phyloP scores from a whole-genome alignment of 2,329 filamentous ascomycete species.

The Aspergillus sp. region DNA sequence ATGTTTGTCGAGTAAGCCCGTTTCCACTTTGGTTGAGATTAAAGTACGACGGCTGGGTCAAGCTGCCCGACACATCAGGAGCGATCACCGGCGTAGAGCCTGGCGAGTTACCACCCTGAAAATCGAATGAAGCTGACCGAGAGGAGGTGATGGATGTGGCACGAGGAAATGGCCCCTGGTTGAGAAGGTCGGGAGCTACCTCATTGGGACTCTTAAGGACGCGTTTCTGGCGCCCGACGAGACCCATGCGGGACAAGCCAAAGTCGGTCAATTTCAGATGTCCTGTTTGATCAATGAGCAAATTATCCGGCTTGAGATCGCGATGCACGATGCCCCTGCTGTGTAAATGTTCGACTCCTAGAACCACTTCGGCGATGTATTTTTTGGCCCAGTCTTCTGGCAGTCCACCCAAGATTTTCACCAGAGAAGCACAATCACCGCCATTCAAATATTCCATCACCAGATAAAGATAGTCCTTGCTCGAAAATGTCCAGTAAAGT shows the following conservation, averaged over 20 bases:
- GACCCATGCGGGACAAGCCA: conserved; percentile 91
- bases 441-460: conserved; percentile 99
- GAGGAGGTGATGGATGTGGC: conserved; percentile 84
- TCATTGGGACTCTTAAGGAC: conserved; percentile 75
- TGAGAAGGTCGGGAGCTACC: conserved; percentile 85
- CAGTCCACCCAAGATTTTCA: conserved; percentile 87
- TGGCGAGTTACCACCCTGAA: conserved; percentile 75
- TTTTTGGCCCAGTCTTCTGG: conserved; percentile 98
- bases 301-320: conserved; percentile 93
- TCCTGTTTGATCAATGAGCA: conserved; percentile 93
- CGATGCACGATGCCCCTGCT: conserved; percentile 92
- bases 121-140: conserved; percentile 87
- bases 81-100: conserved; percentile 81
- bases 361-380: conserved; percentile 89
- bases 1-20: conserved; percentile 54
- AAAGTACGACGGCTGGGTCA: conserved; percentile 92
- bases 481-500: conserved; percentile 98
- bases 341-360: conserved; percentile 96
- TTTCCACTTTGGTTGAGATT: conserved; percentile 52
- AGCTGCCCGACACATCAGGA: conserved; percentile 62
- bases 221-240: conserved; percentile 93
- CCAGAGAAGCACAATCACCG: conserved; percentile 91
- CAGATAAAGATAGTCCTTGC: conserved; percentile 96
- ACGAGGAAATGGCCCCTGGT: conserved; percentile 84
- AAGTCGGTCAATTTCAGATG: conserved; percentile 98